phyloP scores from a whole-genome alignment of 192 early-diverging fungal genomes.

The Rhizophagus sp. region DNA sequence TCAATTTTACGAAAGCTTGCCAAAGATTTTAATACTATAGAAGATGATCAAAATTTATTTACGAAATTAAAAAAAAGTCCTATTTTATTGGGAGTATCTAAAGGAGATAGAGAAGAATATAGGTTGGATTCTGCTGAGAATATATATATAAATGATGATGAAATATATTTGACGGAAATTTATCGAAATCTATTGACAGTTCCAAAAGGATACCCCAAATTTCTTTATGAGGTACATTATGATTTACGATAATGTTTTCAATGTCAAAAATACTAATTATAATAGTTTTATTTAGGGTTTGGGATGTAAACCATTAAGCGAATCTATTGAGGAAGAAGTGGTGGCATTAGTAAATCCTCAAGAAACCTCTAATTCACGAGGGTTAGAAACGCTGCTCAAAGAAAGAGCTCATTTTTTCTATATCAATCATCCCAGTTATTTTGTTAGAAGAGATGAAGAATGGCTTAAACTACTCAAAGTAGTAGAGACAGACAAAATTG shows the following conservation, averaged over 20 bases:
- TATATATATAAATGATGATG: constrained; percentile 82
- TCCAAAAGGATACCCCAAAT: constrained; percentile 65
- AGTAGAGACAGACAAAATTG: constrained; percentile 63
- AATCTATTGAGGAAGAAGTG: constrained; percentile 56
- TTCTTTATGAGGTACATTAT: constrained; percentile 48
- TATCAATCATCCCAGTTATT: constrained; percentile 58
- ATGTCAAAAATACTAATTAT: neutral
- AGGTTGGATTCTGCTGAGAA: constrained; percentile 65
- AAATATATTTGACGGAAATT: constrained; percentile 59
- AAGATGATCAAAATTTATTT: constrained; percentile 45
- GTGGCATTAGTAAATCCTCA: constrained; percentile 49
- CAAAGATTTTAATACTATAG: constrained; percentile 47
- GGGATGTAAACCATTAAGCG: constrained; percentile 66
- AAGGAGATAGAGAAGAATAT: constrained; percentile 46
- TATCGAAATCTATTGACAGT: constrained; percentile 65
- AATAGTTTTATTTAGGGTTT: constrained; percentile 34
- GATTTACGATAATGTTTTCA: neutral
- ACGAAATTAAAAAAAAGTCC: constrained; percentile 58
- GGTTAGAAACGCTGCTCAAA: constrained; percentile 63
- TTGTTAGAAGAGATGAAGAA: constrained; percentile 52
- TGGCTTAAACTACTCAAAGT: constrained; percentile 66
- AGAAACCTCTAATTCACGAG: constrained; percentile 45
- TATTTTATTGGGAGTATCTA: constrained; percentile 59
- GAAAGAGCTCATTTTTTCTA: constrained; percentile 77
- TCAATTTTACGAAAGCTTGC: constrained; percentile 53